Evolutionary conservation across 257 asterid species (phyloP).

Genomic region (Ocimum tenuiflorum): DNA sequence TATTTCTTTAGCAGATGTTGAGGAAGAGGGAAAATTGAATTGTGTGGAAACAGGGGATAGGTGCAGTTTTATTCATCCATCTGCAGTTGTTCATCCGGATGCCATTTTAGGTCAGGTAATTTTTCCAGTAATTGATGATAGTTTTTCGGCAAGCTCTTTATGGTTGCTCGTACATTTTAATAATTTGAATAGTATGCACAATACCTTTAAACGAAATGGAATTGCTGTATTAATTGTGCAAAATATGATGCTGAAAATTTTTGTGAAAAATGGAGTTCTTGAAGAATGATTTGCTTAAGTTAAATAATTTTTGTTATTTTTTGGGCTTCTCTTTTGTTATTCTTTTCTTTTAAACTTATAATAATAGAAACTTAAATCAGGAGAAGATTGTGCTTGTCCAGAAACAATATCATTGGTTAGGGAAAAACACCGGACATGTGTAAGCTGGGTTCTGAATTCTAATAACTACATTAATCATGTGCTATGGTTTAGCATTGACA

Average conservation of each 20-base stretch:
- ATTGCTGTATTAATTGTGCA: not conserved
- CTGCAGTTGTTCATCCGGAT: slow-evolving; percentile 59
- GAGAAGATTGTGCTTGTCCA: too few species aligned
- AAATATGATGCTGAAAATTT: not conserved
- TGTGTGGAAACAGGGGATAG: slow-evolving; percentile 13
- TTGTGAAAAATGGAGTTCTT: not conserved
- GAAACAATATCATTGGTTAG: too few species aligned
- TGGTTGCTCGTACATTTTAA: not conserved
- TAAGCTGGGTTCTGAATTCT: not conserved
- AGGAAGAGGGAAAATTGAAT: slow-evolving; percentile 33
- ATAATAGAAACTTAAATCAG: too few species aligned
- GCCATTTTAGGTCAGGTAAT: slow-evolving; percentile 70
- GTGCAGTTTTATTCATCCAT: slow-evolving; percentile 47
- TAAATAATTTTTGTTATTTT: too few species aligned
- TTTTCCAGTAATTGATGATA: not conserved
- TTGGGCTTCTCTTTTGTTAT: not conserved
- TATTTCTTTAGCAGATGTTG: slow-evolving; percentile 33
- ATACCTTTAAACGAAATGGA: not conserved
- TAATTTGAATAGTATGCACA: not conserved
- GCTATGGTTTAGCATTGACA: not conserved
- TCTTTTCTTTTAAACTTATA: too few species aligned
- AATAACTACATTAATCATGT: not conserved
- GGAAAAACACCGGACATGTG: too few species aligned
- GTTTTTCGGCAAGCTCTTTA: not conserved
- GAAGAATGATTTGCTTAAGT: not conserved